Evolutionary conservation across 2,329 filamentous ascomycete genomes (phyloP).

Genomic region (Anthostomella pinea): DNA sequence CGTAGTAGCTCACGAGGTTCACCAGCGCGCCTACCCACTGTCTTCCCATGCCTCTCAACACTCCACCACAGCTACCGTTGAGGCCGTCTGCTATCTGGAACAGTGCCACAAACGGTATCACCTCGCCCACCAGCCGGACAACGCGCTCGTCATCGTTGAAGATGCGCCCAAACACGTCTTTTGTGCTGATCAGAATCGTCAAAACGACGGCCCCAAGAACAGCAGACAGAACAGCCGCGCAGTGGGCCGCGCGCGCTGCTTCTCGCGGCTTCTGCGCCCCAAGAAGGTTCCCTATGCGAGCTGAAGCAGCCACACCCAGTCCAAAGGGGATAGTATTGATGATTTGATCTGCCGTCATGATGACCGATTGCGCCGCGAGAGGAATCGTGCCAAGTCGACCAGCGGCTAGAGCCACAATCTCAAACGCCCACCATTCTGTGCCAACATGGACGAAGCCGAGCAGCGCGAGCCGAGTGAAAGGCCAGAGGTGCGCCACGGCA

Average conservation of each 20-base stretch:
- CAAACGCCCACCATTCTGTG: constrained; percentile 94
- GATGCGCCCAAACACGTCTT: constrained; percentile 71
- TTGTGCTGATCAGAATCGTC: constrained; percentile 65
- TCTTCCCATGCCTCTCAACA: constrained; percentile 77
- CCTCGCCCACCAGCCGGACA: constrained; percentile 67
- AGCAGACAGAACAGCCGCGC: constrained; percentile 70
- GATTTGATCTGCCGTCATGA: constrained; percentile 86
- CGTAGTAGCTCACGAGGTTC: constrained; percentile 81
- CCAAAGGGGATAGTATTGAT: constrained; percentile 86
- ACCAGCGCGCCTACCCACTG: constrained; percentile 83
- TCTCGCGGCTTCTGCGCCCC: constrained; percentile 64
- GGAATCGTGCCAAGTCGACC: constrained; percentile 76
- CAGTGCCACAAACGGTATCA: constrained; percentile 82
- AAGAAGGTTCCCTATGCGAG: constrained; percentile 76
- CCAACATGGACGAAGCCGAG: constrained; percentile 81
- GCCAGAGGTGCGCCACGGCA: constrained; percentile 63
- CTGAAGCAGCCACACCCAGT: constrained; percentile 75
- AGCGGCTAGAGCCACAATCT: constrained; percentile 81
- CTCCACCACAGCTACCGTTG: constrained; percentile 80
- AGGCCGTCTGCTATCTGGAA: constrained; percentile 90
- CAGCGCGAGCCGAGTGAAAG: constrained; percentile 71
- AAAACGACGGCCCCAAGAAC: constrained; percentile 67
- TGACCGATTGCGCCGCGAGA: constrained; percentile 79
- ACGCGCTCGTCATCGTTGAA: constrained; percentile 79
- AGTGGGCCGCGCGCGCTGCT: constrained; percentile 70